Base-by-base conservation (phyloP, 169 alveolate genomes). In the Plasmodium billcollinsi region DNA sequence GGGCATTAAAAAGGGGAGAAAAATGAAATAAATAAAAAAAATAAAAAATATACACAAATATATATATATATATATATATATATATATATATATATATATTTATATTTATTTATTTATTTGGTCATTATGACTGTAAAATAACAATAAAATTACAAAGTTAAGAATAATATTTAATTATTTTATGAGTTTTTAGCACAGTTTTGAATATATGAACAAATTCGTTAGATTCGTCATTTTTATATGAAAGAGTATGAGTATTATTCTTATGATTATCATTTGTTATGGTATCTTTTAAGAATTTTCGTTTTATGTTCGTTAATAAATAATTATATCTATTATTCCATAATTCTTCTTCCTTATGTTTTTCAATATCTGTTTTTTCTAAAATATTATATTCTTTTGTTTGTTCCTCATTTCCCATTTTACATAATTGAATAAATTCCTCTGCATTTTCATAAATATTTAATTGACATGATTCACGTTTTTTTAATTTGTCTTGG, bases 151-250 rank as follows among this genome's bases (percentile, higher is more conserved):
- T 39, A 39, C 47, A 6, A 39, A 39, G 47, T 21, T 78, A 78
- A 21, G 50, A 33, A 47, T 69, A 83, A 69, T 83, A 83, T 3
- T 69, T 83, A 24, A 83, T 61, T 56, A 83, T 69, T 18, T 58
- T 50, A 29, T 73, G 66, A 18, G 43, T 43, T 26, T 73, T 72
- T 50, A 83, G 29, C 2, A 63, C 21, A 8, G 24, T 70, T 63
- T 69, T 83, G 29, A 83, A 83, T 9, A 83, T 83, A 29, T 67
- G 52, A 20, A 83, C 73, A 83, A 83, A 83, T 24, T 83, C 78
- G 9, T 49, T 67, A 62, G 85, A 43, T 15, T 83, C 91, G 14
- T 69, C 63, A 43, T 59, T 39, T 6, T n/a, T 47, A n/a, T 58
- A 39, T 21, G 15, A 62, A 4, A 26, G 9, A 4, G 5, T 29